A percentile compares a stretch with the other conserved stretches of the same genome.
These are phyloP conservation scores for Penicillium sp. DNA, from an alignment of 2,329 filamentous ascomycete species.

Conservation along the genomic window DNA sequence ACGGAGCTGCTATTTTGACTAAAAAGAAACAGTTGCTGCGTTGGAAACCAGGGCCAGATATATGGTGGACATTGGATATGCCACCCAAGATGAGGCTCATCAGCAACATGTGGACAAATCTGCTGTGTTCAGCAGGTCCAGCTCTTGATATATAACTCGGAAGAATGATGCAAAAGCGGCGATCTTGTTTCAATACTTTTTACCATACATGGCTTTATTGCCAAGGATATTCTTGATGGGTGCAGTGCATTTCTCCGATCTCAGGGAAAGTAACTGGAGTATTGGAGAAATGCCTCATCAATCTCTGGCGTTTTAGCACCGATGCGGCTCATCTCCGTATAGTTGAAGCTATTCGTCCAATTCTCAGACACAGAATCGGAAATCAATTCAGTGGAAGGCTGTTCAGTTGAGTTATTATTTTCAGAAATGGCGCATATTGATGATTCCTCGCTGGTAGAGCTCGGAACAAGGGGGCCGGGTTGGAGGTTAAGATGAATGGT, in stretches of 20 bases:
- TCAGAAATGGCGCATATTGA: neutral
- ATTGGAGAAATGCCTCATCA: conserved; percentile 17
- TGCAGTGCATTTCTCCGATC: neutral
- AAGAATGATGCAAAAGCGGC: neutral
- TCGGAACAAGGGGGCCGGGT: neutral
- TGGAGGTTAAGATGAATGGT: conserved; percentile 20
- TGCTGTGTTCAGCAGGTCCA: neutral
- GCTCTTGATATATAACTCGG: neutral
- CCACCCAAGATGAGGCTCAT: neutral
- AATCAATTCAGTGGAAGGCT: neutral
- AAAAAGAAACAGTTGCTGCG: neutral
- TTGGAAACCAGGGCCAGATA: neutral
- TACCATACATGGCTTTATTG: neutral
- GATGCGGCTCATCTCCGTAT: conserved; percentile 23
- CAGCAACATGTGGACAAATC: neutral
- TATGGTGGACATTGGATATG: neutral
- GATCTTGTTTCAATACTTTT: neutral
- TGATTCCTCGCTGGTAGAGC: neutral
- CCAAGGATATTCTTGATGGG: neutral
- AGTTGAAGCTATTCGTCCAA: conserved; percentile 16
- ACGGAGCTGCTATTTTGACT: neutral
- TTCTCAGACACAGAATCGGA: neutral
- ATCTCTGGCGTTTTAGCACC: conserved; percentile 22
- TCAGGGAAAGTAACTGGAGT: conserved; percentile 10
- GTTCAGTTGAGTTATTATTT: neutral